Conservation (phyloP, 1,284 basidiomycete genomes). For the Apiotrichum gracile region DNA sequence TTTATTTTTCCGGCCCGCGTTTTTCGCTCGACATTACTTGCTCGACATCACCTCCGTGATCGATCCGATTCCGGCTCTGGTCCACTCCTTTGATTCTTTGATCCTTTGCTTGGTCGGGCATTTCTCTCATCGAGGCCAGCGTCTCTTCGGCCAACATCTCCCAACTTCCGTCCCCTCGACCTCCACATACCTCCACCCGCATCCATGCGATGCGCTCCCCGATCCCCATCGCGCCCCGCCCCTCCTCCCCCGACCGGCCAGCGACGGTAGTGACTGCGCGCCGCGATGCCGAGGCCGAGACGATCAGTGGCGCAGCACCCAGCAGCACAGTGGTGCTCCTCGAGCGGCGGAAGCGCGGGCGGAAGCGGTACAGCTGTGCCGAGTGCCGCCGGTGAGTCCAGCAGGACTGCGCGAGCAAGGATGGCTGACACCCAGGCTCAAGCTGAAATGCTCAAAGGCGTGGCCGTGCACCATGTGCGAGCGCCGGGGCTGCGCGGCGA, state of each 20-base stretch:
- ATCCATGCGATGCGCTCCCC: not conserved
- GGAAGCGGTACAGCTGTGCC: constrained; percentile 15
- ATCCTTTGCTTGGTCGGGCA: no score
- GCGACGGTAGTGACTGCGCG: not conserved
- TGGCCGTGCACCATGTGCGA: constrained; percentile 20
- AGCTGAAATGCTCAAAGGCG: constrained; percentile 15
- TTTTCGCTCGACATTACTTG: no score
- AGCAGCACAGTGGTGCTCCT: not conserved
- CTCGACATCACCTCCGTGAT: no score
- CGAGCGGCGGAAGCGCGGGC: constrained; percentile 7
- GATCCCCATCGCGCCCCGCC: not conserved
- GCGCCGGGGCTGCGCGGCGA: constrained; percentile 6
- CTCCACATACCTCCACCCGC: not conserved
- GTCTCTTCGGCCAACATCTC: no score
- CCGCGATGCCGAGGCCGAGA: not conserved
- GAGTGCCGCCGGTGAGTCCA: constrained; percentile 16
- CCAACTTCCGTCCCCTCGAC: not conserved
- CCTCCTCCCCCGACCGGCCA: not conserved
- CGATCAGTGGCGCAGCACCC: not conserved
- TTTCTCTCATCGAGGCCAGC: no score
- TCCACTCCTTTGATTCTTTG: no score
- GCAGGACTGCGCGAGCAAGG: not conserved
- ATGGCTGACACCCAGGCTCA: constrained; percentile 11
- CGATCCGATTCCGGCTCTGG: no score
- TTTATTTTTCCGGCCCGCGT: no score